Conservation (phyloP, 225 moss, liverwort and hornwort species). For the Lunularia cruciata region DNA sequence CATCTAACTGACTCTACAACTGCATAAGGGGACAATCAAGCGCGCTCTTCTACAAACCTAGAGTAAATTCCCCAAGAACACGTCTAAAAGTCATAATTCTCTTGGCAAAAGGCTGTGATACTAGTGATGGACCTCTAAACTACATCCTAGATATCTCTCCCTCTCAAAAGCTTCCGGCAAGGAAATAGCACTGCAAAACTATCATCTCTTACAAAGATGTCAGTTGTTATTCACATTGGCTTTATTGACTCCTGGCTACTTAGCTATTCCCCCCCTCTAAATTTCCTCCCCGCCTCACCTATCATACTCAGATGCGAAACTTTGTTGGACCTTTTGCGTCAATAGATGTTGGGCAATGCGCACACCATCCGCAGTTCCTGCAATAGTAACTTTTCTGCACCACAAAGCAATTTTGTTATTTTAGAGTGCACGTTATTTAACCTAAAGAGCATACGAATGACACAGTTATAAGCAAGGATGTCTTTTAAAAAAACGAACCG, state of each 20-base stretch:
- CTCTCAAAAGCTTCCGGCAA: conserved; percentile 9
- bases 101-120: conserved; percentile 3
- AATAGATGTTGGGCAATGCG: conserved; percentile 51
- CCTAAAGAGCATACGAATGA: background rate
- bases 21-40: background rate
- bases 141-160: conserved; percentile 10
- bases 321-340: conserved; percentile 54
- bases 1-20: background rate
- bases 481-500: conserved; percentile 34
- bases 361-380: conserved; percentile 57
- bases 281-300: conserved; percentile 22
- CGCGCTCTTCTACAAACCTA: conserved; percentile 3
- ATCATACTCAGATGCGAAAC: conserved; percentile 44
- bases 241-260: conserved; percentile 7
- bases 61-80: conserved; percentile 13
- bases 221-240: conserved; percentile 17
- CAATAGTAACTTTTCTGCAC: conserved; percentile 53
- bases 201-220: conserved; percentile 10
- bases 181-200: background rate
- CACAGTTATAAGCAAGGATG: background rate
- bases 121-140: background rate
- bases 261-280: background rate
- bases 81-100: background rate
- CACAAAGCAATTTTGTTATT: conserved; percentile 15
- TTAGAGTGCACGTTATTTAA: too few species aligned